Conservation (phyloP, 805 yeast genomes). For the Lachancea kluyveri region DNA sequence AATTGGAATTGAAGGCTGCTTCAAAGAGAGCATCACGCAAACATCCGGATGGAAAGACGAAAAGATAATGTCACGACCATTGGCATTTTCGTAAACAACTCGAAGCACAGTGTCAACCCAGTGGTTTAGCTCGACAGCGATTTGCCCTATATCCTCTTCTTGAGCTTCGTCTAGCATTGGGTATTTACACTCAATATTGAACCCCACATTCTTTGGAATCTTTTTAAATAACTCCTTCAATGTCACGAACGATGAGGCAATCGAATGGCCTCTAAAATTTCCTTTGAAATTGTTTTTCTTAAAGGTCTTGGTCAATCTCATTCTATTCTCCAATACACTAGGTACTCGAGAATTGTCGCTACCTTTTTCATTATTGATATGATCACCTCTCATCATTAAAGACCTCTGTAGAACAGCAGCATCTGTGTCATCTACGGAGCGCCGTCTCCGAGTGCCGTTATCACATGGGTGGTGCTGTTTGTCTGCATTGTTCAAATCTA, state of each 20-base stretch:
- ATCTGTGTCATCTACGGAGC: slow-evolving; percentile 26
- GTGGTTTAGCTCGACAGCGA: slow-evolving; percentile 74
- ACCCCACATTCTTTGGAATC: slow-evolving; percentile 79
- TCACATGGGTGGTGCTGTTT: slow-evolving; percentile 9
- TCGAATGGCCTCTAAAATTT: slow-evolving; percentile 81
- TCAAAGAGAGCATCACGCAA: slow-evolving; percentile 76
- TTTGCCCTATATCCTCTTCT: slow-evolving; percentile 78
- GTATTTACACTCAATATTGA: slow-evolving; percentile 90
- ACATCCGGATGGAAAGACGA: slow-evolving; percentile 94
- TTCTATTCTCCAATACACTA: slow-evolving; percentile 41
- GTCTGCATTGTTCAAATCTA: slow-evolving; percentile 40
- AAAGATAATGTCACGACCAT: slow-evolving; percentile 80
- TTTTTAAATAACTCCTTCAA: slow-evolving; percentile 76
- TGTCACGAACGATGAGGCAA: slow-evolving; percentile 89
- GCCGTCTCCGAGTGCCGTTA: slow-evolving; percentile 17
- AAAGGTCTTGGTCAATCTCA: slow-evolving; percentile 85
- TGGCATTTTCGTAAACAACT: slow-evolving; percentile 68
- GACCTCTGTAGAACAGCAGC: slow-evolving; percentile 8
- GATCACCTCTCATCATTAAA: slow-evolving; percentile 1
- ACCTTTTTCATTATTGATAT: not conserved
- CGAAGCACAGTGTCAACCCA: slow-evolving; percentile 85
- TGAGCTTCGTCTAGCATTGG: slow-evolving; percentile 95
- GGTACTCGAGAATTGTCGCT: slow-evolving; percentile 1
- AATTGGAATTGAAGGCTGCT: slow-evolving; percentile 91
- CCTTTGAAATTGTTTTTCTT: slow-evolving; percentile 85